Evolutionary conservation across 345 rosid genomes (phyloP), one percentile per base, ranked within the genome.

Genomic region (Mercurialis annua): DNA sequence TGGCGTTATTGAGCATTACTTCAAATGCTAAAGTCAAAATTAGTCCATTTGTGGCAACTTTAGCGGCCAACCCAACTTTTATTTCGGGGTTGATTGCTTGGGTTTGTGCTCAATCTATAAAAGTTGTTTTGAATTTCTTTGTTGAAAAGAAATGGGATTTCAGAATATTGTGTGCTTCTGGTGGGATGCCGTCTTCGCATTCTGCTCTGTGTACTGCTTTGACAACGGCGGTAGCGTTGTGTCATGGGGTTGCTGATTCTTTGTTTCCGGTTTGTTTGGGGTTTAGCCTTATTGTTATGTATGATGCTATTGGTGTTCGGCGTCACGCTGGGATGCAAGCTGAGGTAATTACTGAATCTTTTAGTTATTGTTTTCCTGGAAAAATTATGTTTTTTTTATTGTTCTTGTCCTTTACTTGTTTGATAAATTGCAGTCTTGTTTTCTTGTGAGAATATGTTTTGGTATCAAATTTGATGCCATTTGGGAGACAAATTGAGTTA

Each of bases 301-400:
- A 92, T 67, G 98, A 92, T 71, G 97, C 98, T 0, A 92, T 87
- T 15, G 98, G 98, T 12, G 96, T 92, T 40, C 74, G 97, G 78
- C 87, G 97, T n/a, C 97, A 92, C 68, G 98, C 97, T 12, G 98
- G 98, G 52, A 88, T 92, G 92, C 98, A 92, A 76, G 98, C 98
- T 75, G 83, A 87, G 98, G 98, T 90, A 75, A 76, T 34, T 5
- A 10, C 20, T 36, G 6, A 7, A 6, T 44, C 24, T 14, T 48
- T 1, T 49, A 14, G 29, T 42, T 64, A 2, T 29, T 62, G 61
- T 43, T 58, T 23, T 1, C 12, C 30, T 14, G 48, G 42, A 56
- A 30, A 43, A 9, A 62, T 26, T 20, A 38, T 48, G 36, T 55
- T 62, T 27, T 27, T 38, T 14, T 18, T 2, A 16, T 3, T 34